Percentiles rank a stretch among this genome's conserved stretches.
Evolutionary conservation across 75 land plant species (phyloP).

Genomic region (Gnetum montanum): DNA sequence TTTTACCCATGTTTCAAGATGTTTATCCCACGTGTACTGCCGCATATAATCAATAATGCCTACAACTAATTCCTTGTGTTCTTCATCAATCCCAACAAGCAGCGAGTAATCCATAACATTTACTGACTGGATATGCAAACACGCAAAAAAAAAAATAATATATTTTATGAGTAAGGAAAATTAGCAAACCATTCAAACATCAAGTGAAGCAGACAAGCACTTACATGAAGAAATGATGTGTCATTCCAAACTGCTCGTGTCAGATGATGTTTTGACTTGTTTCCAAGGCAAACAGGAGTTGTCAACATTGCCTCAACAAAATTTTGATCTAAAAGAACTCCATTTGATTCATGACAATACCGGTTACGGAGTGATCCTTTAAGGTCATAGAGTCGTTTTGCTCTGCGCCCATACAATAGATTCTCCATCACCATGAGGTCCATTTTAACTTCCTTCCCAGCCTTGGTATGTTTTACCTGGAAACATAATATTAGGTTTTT

Average conservation of each 20-base stretch:
- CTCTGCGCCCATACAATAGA: slow-evolving; percentile 66
- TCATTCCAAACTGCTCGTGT: slow-evolving; percentile 94
- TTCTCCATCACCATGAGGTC: slow-evolving; percentile 98
- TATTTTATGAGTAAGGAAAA: background rate
- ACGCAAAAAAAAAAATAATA: slow-evolving; percentile 4
- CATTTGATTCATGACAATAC: slow-evolving; percentile 39
- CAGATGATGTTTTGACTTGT: slow-evolving; percentile 60
- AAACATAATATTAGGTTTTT: slow-evolving; percentile 28
- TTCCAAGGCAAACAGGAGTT: slow-evolving; percentile 74
- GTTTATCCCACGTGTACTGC: slow-evolving; percentile 85
- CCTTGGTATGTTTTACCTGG: slow-evolving; percentile 39
- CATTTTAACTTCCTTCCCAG: slow-evolving; percentile 62
- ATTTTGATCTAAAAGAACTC: slow-evolving; percentile 85
- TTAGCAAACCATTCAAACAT: background rate
- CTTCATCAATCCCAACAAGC: slow-evolving; percentile 79
- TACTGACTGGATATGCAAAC: slow-evolving; percentile 49
- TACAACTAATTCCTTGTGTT: slow-evolving; percentile 64
- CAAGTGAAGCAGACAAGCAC: slow-evolving; percentile 8
- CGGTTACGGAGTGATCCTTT: slow-evolving; percentile 88
- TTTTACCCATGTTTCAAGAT: slow-evolving; percentile 99
- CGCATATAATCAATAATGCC: slow-evolving; percentile 91
- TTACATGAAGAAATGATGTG: slow-evolving; percentile 85
- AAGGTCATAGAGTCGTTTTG: slow-evolving; percentile 74
- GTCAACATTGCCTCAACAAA: slow-evolving; percentile 70
- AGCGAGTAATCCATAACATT: slow-evolving; percentile 98